A percentile compares a stretch with the other conserved stretches of the same genome.
Evolutionary conservation across 306 rosid genomes (phyloP).

Genomic region (Cicer pinnatifidum): DNA sequence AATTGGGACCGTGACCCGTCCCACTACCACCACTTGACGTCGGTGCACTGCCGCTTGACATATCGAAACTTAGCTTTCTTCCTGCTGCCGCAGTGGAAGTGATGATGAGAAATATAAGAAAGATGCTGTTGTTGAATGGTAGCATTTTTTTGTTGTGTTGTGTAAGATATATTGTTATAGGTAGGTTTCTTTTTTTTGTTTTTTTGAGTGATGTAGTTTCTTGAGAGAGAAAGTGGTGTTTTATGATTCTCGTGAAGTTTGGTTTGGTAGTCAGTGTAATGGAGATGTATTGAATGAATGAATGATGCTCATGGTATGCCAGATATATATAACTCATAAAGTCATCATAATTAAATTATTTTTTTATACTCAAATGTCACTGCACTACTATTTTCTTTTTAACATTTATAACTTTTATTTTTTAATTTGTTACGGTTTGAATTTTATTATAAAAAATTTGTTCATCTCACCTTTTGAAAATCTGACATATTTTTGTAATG

Average conservation of each 20-base stretch:
- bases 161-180: not conserved
- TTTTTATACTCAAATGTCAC: too few relatives aligned
- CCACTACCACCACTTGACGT: constrained; percentile 55
- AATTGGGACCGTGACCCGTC: constrained; percentile 71
- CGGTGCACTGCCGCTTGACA: constrained; percentile 50
- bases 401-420: too few relatives aligned
- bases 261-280: constrained; percentile 41
- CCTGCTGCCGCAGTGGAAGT: constrained; percentile 17
- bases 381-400: too few relatives aligned
- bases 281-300: constrained; percentile 21
- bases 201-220: not conserved
- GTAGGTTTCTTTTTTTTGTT: not conserved
- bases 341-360: not conserved
- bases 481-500: too few relatives aligned
- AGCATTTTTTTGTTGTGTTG: constrained; percentile 53
- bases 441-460: too few relatives aligned
- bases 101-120: constrained; percentile 51
- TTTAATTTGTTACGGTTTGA: too few relatives aligned
- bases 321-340: constrained; percentile 20
- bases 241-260: constrained; percentile 40
- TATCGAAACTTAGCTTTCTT: constrained; percentile 44
- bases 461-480: too few relatives aligned
- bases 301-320: constrained; percentile 1
- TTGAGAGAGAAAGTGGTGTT: constrained; percentile 11
- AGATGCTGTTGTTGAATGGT: constrained; percentile 14